Conservation (phyloP, 257 asterid genomes). For the Salvia miltiorrhiza region DNA sequence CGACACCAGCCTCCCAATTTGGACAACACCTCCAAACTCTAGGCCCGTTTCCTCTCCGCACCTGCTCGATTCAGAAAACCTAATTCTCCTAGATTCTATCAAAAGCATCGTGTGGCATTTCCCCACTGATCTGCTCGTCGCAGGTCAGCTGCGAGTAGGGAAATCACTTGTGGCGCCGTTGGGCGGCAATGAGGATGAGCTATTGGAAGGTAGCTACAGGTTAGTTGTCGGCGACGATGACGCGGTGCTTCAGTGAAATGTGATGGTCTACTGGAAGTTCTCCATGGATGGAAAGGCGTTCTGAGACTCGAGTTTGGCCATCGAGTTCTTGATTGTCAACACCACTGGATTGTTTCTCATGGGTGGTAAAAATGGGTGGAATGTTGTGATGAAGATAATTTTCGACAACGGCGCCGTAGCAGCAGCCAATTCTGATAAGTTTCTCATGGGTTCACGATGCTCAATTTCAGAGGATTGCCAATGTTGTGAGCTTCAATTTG, state of each 20-base stretch:
- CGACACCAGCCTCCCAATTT: constrained; percentile 30
- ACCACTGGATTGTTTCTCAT: constrained; percentile 48
- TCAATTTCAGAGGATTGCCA: constrained; percentile 46
- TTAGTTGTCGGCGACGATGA: constrained; percentile 38
- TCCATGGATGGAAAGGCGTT: constrained; percentile 45
- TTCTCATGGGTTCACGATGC: constrained; percentile 26
- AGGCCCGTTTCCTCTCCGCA: constrained; percentile 34
- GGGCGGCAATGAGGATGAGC: constrained; percentile 28
- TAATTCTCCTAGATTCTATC: constrained; percentile 41
- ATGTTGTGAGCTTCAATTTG: constrained; percentile 4
- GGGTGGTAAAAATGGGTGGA: constrained; percentile 33
- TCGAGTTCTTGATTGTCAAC: constrained; percentile 45
- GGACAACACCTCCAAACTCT: constrained; percentile 50
- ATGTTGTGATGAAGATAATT: constrained; percentile 30
- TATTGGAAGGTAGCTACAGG: constrained; percentile 45
- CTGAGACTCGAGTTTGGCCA: constrained; percentile 24
- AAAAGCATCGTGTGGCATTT: constrained; percentile 45
- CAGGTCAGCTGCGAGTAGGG: constrained; percentile 51
- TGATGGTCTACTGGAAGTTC: constrained; percentile 54
- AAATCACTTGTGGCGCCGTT: constrained; percentile 35
- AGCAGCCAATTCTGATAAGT: too few relatives aligned
- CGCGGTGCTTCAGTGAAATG: constrained; percentile 59
- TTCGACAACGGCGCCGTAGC: too few relatives aligned
- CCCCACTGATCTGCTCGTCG: constrained; percentile 60
- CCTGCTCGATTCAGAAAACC: constrained; percentile 61